Evolutionary conservation across 768 basidiomycete genomes (phyloP).

Genomic region (Amanita rimosa): DNA sequence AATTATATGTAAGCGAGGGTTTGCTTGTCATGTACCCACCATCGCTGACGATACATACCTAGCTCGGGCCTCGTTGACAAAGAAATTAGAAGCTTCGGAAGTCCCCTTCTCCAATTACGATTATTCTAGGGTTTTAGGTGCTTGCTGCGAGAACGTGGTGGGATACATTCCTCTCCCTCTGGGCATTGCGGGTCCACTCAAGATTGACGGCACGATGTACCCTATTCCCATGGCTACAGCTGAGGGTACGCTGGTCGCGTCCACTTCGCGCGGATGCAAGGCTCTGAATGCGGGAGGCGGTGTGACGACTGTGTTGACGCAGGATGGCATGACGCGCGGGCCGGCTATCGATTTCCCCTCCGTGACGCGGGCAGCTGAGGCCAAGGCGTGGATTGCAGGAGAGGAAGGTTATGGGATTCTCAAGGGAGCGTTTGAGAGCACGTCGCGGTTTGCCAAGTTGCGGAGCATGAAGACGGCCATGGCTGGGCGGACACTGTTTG

Average conservation of each 20-base stretch:
- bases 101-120: conserved; percentile 83
- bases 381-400: conserved; percentile 79
- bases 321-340: conserved; percentile 96
- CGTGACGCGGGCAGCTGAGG: conserved; percentile 67
- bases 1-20: conserved; percentile 65
- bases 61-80: conserved; percentile 80
- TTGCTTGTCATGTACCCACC: neutral
- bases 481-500: conserved; percentile 88
- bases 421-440: conserved; percentile 85
- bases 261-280: conserved; percentile 95
- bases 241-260: conserved; percentile 98
- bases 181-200: conserved; percentile 93
- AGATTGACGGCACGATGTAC: conserved; percentile 71
- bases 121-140: conserved; percentile 87
- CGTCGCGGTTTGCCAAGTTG: conserved; percentile 85
- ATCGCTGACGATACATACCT: neutral
- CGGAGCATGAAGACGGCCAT: conserved; percentile 79
- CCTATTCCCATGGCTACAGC: conserved; percentile 99
- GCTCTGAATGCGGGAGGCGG: conserved; percentile 95
- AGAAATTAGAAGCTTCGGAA: conserved; percentile 74
- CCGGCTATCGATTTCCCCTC: conserved; percentile 96
- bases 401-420: conserved; percentile 68
- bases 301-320: conserved; percentile 83
- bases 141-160: conserved; percentile 98
- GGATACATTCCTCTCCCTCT: conserved; percentile 95